phyloP scores from a whole-genome alignment of 2,329 filamentous ascomycete species.

The Neobulgaria alba region DNA sequence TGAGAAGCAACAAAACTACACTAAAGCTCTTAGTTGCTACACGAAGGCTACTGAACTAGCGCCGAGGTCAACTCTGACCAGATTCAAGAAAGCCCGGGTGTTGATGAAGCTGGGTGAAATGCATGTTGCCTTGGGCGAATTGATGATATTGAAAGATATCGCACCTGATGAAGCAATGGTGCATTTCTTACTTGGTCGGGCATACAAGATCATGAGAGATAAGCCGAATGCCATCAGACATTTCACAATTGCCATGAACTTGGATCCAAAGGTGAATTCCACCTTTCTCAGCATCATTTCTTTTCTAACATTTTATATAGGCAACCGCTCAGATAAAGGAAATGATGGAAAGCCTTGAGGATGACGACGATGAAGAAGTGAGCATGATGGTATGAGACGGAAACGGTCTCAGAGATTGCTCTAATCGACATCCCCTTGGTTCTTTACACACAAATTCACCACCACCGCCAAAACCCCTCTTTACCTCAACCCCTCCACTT shows the following conservation, averaged over 20 bases:
- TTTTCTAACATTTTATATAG: constrained; percentile 36
- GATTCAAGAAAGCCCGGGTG: constrained; percentile 87
- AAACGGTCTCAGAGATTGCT: background rate
- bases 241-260: constrained; percentile 87
- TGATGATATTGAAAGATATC: constrained; percentile 81
- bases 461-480: background rate
- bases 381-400: constrained; percentile 20
- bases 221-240: constrained; percentile 79
- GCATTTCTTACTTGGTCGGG: constrained; percentile 84
- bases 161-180: constrained; percentile 94
- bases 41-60: constrained; percentile 74
- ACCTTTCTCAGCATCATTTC: constrained; percentile 6
- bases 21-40: constrained; percentile 73
- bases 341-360: constrained; percentile 83
- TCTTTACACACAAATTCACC: no score
- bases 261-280: constrained; percentile 81
- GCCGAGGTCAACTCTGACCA: constrained; percentile 70
- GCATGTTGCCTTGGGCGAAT: constrained; percentile 67
- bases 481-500: background rate
- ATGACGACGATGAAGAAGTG: constrained; percentile 54
- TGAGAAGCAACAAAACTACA: constrained; percentile 78
- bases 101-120: constrained; percentile 67
- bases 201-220: constrained; percentile 65
- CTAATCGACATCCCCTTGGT: background rate
- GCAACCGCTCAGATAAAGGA: constrained; percentile 92